Conservation (phyloP, 2,329 filamentous ascomycete species). For the Colletotrichum musae region DNA sequence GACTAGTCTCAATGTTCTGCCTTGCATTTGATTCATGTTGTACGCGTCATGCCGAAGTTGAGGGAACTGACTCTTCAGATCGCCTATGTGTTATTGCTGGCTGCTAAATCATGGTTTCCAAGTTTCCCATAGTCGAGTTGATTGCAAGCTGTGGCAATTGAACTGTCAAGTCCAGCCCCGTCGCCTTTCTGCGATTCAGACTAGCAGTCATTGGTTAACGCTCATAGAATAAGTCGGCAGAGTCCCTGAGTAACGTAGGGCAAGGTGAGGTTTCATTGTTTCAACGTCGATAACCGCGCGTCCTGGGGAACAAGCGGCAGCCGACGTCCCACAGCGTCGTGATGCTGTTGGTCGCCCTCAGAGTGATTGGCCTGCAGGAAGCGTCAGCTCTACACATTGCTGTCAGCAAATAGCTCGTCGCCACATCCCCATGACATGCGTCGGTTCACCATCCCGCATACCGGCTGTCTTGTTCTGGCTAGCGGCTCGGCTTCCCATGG, state of each 20-base stretch:
- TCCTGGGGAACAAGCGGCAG: not conserved
- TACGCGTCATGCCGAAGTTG: too few relatives aligned
- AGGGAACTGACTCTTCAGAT: too few relatives aligned
- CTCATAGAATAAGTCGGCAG: too few relatives aligned
- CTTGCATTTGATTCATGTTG: too few relatives aligned
- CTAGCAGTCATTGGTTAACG: too few relatives aligned
- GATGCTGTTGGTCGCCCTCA: not conserved
- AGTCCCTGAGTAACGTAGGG: not conserved
- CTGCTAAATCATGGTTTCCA: too few relatives aligned
- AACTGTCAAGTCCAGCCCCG: too few relatives aligned
- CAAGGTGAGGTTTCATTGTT: not conserved
- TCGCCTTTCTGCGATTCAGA: too few relatives aligned
- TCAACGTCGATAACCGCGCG: not conserved
- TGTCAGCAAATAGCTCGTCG: constrained; percentile 15
- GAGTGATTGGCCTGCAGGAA: constrained; percentile 5
- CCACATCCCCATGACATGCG: constrained; percentile 27
- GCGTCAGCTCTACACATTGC: constrained; percentile 2
- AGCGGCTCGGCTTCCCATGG: not conserved
- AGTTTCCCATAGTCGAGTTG: too few relatives aligned
- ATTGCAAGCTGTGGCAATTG: too few relatives aligned
- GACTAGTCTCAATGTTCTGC: too few relatives aligned
- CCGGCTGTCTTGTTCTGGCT: not conserved
- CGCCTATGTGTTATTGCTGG: too few relatives aligned
- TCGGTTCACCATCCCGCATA: not conserved
- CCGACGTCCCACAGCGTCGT: constrained; percentile 5